Percentiles rank a stretch among this genome's conserved stretches.
These are phyloP conservation scores for Neocucurbitaria cava DNA, from an alignment of 2,329 filamentous ascomycete genomes.

Conservation along the genomic window DNA sequence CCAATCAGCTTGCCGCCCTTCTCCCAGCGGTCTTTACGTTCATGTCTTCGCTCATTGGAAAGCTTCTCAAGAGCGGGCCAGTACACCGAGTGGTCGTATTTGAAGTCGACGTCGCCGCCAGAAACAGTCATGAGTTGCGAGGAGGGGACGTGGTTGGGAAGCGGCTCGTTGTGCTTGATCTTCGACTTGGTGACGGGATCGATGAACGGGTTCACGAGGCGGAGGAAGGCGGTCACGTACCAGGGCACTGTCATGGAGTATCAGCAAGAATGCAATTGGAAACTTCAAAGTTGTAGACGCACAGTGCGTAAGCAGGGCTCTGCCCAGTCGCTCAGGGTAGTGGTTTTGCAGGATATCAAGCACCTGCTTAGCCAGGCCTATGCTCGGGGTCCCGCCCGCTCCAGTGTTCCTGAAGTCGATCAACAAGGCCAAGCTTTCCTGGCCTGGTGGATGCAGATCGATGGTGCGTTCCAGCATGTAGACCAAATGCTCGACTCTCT, in stretches of 20 bases:
- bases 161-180: constrained; percentile 96
- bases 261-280: constrained; percentile 5
- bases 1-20: constrained; percentile 81
- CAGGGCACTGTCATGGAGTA: constrained; percentile 71
- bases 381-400: constrained; percentile 75
- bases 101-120: constrained; percentile 82
- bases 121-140: constrained; percentile 82
- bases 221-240: constrained; percentile 93
- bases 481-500: constrained; percentile 91
- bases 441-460: constrained; percentile 84
- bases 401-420: constrained; percentile 90
- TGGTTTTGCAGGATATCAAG: constrained; percentile 91
- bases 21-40: constrained; percentile 75
- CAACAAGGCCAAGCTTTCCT: constrained; percentile 84
- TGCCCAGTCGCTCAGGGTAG: constrained; percentile 90
- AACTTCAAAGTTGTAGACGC: constrained; percentile 40
- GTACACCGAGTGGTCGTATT: constrained; percentile 87
- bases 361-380: constrained; percentile 81
- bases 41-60: constrained; percentile 69
- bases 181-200: constrained; percentile 93
- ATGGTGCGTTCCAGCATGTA: constrained; percentile 94
- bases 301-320: constrained; percentile 90
- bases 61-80: constrained; percentile 85
- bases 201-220: constrained; percentile 94
- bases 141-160: constrained; percentile 79